Percentiles rank a stretch among this genome's conserved stretches.
These are phyloP conservation scores for Boletus rex-veris DNA, from an alignment of 768 basidiomycete genomes.

Conservation along the genomic window DNA sequence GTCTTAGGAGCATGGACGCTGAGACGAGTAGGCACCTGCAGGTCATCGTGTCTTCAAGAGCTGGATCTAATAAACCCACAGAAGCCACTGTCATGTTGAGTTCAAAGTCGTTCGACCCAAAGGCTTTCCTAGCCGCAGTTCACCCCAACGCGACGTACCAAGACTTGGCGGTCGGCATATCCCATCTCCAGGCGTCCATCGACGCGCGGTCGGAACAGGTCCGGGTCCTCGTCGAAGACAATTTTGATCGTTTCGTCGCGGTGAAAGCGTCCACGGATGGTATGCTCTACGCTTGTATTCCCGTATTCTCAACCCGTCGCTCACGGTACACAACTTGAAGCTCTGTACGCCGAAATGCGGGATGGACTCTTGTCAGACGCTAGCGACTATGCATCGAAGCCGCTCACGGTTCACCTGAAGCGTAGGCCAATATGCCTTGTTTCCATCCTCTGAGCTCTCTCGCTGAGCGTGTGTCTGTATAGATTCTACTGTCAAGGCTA, in stretches of 20 bases:
- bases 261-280: constrained; percentile 98
- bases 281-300: constrained; percentile 33
- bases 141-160: constrained; percentile 96
- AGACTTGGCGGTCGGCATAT: constrained; percentile 78
- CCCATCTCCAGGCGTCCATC: constrained; percentile 70
- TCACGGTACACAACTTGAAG: constrained; percentile 40
- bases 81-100: constrained; percentile 81
- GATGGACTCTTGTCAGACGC: constrained; percentile 75
- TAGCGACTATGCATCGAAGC: constrained; percentile 79
- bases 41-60: constrained; percentile 3
- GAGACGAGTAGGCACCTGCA: constrained; percentile 57
- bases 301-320: neutral
- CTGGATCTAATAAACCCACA: constrained; percentile 27
- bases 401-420: constrained; percentile 81
- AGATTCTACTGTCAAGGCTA: constrained; percentile 91
- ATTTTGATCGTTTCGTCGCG: constrained; percentile 96
- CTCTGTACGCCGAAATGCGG: constrained; percentile 79
- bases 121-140: constrained; percentile 83
- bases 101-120: constrained; percentile 96
- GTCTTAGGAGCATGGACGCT: constrained; percentile 65
- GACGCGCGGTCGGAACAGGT: constrained; percentile 94
- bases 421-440: constrained; percentile 42
- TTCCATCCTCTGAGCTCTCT: neutral
- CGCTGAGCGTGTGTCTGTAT: constrained; percentile 4
- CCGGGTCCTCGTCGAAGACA: constrained; percentile 91